A percentile compares a stretch with the other conserved stretches of the same genome.
phyloP scores from a whole-genome alignment of 352 stramenopile species.

The Phytophthora boehmeriae region DNA sequence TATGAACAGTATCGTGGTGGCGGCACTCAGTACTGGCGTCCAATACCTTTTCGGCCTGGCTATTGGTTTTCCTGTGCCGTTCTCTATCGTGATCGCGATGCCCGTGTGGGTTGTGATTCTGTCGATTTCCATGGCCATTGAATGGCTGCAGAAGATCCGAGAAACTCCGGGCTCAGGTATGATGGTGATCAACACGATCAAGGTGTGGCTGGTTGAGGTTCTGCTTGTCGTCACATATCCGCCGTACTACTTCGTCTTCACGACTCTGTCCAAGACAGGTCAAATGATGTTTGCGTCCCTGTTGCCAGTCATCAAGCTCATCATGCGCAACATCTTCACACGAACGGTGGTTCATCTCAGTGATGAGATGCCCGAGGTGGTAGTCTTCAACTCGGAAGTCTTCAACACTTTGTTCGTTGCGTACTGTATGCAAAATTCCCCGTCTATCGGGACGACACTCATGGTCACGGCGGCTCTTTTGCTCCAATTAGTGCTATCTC shows the following conservation, averaged over 20 bases:
- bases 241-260: conserved; percentile 20
- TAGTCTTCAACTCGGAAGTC: conserved; percentile 18
- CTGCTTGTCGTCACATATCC: conserved; percentile 19
- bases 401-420: conserved; percentile 34
- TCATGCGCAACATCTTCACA: conserved; percentile 12
- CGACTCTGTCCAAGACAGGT: conserved; percentile 1
- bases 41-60: neutral
- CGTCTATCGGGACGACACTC: conserved; percentile 19
- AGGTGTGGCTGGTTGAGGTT: conserved; percentile 1
- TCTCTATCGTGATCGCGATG: conserved; percentile 8
- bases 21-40: neutral
- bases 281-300: conserved; percentile 20
- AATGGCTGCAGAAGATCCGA: conserved; percentile 4
- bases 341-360: conserved; percentile 2
- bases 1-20: conserved; percentile 6
- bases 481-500: conserved; percentile 12
- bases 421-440: conserved; percentile 36
- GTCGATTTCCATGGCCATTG: neutral
- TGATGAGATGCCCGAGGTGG: conserved; percentile 9
- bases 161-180: neutral
- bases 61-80: conserved; percentile 12
- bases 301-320: conserved; percentile 25
- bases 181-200: conserved; percentile 6
- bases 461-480: conserved; percentile 23
- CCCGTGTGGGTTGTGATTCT: conserved; percentile 9